Base-by-base conservation (phyloP, 2,329 filamentous ascomycete genomes). In the Clonostachys solani region DNA sequence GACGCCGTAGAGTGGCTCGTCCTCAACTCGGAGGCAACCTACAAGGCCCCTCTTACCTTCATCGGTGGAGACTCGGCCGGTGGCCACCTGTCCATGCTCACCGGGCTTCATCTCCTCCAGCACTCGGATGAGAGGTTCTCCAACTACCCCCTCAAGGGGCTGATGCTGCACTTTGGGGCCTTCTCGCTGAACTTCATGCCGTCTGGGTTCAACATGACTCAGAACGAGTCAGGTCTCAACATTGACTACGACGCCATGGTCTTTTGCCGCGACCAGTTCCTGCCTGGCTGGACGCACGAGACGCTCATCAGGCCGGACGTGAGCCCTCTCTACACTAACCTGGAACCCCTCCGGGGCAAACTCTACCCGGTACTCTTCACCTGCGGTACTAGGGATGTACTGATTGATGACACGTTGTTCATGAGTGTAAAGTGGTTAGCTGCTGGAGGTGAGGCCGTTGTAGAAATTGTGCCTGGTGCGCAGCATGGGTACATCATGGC, bases 401-500 rank as follows among this genome's bases (percentile, higher is more conserved):
- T 53, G 35, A 34, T 53, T 13, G 52, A 54, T 23, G 51, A 54
- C 29, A 51, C 48, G 12, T 34, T 54, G 12, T 46, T 53, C 9
- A 54, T 54, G 49, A 50, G 47, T 36, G 41, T 47, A 16, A 50
- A 46, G 23, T 53, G 51, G 52, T 44, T 51, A 43, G 45, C 47
- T 23, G 48, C 51, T n/a, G 52, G 49, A 6, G 48, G 45, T 6
- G 36, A 43, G 37, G 48, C 51, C 15, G 42, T 48, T 12, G 45
- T 50, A 16, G 51, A 48, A 40, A 48, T 53, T 33, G 43, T 51
- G 12, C 40, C 49, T 4, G 50, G 52, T 3, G 47, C 46, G 38
- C 44, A 49, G 29, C 51, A 54, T 40, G 49, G 37, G 2, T 53
- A 49, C 41, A 46, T 50, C 23, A 44, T 15, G 12, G 15, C 33